phyloP scores from a whole-genome alignment of 768 basidiomycete species.

The Termitomyces heimii region DNA sequence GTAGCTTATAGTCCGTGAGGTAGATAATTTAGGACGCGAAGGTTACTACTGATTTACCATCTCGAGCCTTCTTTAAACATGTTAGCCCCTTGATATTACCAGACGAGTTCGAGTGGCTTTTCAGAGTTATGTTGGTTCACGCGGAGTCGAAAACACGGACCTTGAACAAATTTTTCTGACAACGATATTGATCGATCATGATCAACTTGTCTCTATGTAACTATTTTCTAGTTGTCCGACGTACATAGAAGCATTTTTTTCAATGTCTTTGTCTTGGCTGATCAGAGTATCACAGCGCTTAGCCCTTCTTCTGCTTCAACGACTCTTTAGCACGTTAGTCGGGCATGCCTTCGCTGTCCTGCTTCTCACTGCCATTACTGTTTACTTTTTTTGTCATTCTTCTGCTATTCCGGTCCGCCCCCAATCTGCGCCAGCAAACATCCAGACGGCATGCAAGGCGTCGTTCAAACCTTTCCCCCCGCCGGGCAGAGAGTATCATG shows the following conservation, averaged over 20 bases:
- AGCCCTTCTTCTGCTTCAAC: not conserved
- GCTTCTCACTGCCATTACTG: not conserved
- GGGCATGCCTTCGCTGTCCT: not conserved
- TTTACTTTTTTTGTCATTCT: not conserved
- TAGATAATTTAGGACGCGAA: not conserved
- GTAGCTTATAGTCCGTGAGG: no score
- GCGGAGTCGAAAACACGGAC: not conserved
- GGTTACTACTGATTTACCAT: not conserved
- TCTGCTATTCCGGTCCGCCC: not conserved
- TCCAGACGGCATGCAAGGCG: conserved; percentile 4
- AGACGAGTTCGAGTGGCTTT: no score
- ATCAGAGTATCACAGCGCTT: not conserved
- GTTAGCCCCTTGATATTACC: no score
- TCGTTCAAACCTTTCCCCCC: conserved; percentile 5
- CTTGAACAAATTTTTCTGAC: not conserved
- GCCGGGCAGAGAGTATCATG: not conserved
- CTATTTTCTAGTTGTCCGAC: not conserved
- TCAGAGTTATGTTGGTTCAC: no score
- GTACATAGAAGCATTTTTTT: not conserved
- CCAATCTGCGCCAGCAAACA: conserved; percentile 1
- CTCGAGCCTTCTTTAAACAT: no score
- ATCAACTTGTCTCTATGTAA: not conserved
- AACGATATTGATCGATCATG: not conserved
- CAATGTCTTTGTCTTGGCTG: conserved; percentile 3
- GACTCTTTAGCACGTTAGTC: not conserved